These are phyloP conservation scores for Drechslerella coelobrocha DNA, from an alignment of 2,329 filamentous ascomycete species.

Conservation along the genomic window DNA sequence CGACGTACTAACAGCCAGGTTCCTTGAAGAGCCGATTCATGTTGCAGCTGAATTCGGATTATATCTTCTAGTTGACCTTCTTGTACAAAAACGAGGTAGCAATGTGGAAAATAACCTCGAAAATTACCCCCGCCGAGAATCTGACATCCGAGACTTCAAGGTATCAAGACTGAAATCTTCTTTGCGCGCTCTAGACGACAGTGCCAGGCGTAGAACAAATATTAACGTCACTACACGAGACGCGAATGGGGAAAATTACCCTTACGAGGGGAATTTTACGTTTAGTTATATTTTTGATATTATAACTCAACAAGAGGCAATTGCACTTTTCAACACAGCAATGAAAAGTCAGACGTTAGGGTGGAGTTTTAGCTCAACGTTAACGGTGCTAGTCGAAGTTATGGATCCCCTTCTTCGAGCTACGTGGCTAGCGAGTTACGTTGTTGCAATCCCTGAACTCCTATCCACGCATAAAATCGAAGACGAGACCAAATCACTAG, in stretches of 20 bases:
- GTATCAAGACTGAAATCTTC: conserved; percentile 2
- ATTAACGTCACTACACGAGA: too few relatives aligned
- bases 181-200: not conserved
- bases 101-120: not conserved
- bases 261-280: too few relatives aligned
- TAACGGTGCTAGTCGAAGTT: not conserved
- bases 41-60: conserved; percentile 13
- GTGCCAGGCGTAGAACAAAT: too few relatives aligned
- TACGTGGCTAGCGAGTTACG: conserved; percentile 7
- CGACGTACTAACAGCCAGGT: not conserved
- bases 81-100: not conserved
- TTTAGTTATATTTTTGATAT: not conserved
- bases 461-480: not conserved
- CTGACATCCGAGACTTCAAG: conserved; percentile 14
- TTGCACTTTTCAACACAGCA: conserved; percentile 8
- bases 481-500: not conserved
- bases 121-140: conserved; percentile 1
- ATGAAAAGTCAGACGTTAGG: not conserved
- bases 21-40: conserved; percentile 25
- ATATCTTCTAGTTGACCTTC: conserved; percentile 17
- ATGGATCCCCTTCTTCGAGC: conserved; percentile 11
- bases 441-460: not conserved
- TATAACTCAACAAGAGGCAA: not conserved
- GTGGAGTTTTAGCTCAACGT: not conserved
- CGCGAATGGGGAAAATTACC: too few relatives aligned